Evolutionary conservation across 805 yeast species (phyloP).

Genomic region (Wickerhamomyces kurtzmanii): DNA sequence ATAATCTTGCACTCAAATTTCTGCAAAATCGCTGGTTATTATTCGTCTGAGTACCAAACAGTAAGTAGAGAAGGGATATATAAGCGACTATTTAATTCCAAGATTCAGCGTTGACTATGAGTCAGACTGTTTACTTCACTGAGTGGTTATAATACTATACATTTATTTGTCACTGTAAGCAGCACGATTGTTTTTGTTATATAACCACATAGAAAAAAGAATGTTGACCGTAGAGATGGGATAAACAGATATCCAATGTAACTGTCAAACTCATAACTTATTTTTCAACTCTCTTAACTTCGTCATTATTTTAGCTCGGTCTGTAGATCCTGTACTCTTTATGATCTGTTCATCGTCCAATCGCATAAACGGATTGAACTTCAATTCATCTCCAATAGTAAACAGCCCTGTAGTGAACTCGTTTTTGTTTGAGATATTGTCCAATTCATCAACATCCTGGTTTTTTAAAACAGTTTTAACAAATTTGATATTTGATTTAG

Average conservation of each 20-base stretch:
- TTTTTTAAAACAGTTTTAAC: constrained; percentile 43
- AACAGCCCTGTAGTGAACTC: constrained; percentile 81
- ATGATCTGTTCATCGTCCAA: constrained; percentile 54
- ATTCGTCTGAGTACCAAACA: too few relatives aligned
- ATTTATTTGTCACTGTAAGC: too few relatives aligned
- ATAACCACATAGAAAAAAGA: too few relatives aligned
- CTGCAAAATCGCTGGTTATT: too few relatives aligned
- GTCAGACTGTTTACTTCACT: too few relatives aligned
- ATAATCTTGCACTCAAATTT: too few relatives aligned
- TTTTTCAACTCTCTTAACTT: constrained; percentile 73
- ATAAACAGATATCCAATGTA: not conserved
- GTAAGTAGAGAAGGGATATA: too few relatives aligned
- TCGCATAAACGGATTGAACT: constrained; percentile 86
- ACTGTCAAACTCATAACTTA: constrained; percentile 8
- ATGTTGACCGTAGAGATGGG: not conserved
- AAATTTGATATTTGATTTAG: constrained; percentile 71
- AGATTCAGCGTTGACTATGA: too few relatives aligned
- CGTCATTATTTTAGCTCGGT: constrained; percentile 54
- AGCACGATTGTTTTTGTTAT: too few relatives aligned
- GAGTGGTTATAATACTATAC: too few relatives aligned
- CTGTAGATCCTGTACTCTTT: constrained; percentile 42
- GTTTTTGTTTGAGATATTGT: constrained; percentile 35
- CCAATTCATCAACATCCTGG: constrained; percentile 43
- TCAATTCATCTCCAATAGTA: constrained; percentile 75
- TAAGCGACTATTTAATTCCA: too few relatives aligned